Conservation (phyloP, 345 rosid genomes). For the Populus tremula region DNA sequence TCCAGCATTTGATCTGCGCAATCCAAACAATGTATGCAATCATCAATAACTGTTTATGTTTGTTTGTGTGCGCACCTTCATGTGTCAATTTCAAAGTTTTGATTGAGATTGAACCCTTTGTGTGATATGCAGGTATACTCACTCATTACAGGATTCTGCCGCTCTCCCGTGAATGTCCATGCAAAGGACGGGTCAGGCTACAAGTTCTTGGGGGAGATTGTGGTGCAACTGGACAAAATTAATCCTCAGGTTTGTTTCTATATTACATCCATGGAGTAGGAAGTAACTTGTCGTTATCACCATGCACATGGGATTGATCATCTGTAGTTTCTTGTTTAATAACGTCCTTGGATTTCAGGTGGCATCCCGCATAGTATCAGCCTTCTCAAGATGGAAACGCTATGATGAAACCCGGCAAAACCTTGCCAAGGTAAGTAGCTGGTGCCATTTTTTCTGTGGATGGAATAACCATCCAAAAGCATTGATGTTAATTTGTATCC, state of each 20-base stretch:
- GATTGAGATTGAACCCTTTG: background rate
- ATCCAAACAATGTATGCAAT: slow-evolving; percentile 77
- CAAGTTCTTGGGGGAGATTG: slow-evolving; percentile 87
- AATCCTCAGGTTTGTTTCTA: slow-evolving; percentile 74
- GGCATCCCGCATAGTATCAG: slow-evolving; percentile 92
- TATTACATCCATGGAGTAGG: background rate
- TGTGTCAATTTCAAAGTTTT: background rate
- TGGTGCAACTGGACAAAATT: slow-evolving; percentile 80
- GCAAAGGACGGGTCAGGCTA: slow-evolving; percentile 97
- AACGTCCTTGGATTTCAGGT: slow-evolving; percentile 41
- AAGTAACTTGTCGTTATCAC: background rate
- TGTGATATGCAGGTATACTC: slow-evolving; percentile 57
- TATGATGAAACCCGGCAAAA: slow-evolving; percentile 77
- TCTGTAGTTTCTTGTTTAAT: background rate
- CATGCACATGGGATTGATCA: background rate
- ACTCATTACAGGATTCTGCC: slow-evolving; percentile 78
- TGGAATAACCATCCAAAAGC: background rate
- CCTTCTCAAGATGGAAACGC: slow-evolving; percentile 98
- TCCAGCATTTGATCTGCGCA: slow-evolving; percentile 85
- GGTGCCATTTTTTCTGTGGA: background rate
- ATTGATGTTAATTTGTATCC: background rate
- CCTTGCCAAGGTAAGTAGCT: slow-evolving; percentile 66
- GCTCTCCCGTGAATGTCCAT: slow-evolving; percentile 89
- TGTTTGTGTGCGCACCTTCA: background rate
- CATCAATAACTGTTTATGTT: background rate